Percentiles rank a stretch among this genome's conserved stretches.
phyloP scores from a whole-genome alignment of 2,329 filamentous ascomycete genomes.

The Botrytis elliptica region DNA sequence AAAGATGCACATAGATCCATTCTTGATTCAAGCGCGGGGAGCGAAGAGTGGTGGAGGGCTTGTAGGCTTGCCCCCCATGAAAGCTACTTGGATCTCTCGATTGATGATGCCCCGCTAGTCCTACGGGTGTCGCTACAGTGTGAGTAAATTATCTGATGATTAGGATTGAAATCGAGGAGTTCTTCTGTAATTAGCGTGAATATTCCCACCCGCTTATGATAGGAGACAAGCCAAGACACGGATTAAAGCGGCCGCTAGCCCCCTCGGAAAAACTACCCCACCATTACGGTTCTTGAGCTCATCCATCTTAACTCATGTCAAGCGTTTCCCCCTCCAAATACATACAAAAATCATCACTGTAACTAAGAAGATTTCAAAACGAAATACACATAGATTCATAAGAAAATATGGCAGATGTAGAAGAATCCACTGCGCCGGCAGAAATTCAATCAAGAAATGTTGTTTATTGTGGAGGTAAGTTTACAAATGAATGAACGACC shows the following conservation, averaged over 20 bases:
- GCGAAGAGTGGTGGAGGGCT: neutral
- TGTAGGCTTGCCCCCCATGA: neutral
- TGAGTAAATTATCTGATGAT: neutral
- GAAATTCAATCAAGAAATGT: constrained; percentile 39
- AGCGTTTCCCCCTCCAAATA: neutral
- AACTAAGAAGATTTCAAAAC: neutral
- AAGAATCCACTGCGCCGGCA: constrained; percentile 26
- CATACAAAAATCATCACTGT: neutral
- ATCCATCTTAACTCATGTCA: neutral
- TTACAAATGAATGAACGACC: neutral
- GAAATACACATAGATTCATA: neutral
- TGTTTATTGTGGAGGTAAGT: constrained; percentile 39
- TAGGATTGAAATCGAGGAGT: neutral
- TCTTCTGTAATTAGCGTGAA: neutral
- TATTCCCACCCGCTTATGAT: neutral
- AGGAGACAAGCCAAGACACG: neutral
- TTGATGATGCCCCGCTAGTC: too few species aligned
- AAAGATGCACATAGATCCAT: neutral
- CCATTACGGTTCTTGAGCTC: constrained; percentile 4
- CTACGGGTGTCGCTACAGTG: too few species aligned
- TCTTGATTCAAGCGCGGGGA: neutral
- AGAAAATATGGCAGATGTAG: constrained; percentile 35
- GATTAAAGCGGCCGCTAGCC: neutral
- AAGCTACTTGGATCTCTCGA: neutral
- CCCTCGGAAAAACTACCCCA: constrained; percentile 17